Percentiles rank a stretch among this genome's conserved stretches.
phyloP scores from a whole-genome alignment of 805 yeast genomes.

The Saccharomycopsis microspora region DNA sequence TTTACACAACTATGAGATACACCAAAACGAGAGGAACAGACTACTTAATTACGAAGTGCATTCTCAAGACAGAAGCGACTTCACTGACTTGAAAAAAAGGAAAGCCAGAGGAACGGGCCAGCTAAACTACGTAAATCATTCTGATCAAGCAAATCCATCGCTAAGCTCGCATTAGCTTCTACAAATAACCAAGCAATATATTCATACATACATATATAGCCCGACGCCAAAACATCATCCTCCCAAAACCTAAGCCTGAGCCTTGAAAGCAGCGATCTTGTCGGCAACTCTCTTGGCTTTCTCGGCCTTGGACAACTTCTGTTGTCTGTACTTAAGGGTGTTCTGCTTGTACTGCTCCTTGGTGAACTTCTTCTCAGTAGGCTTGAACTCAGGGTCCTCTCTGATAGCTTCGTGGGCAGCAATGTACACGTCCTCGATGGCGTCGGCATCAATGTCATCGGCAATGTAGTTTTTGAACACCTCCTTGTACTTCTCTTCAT shows the following conservation, averaged over 20 bases:
- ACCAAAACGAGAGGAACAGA: no score
- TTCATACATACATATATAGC: no score
- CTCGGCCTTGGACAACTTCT: constrained; percentile 84
- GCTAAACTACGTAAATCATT: no score
- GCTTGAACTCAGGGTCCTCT: constrained; percentile 87
- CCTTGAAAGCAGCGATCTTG: constrained; percentile 87
- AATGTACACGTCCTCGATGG: constrained; percentile 87
- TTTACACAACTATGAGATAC: no score
- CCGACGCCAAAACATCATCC: no score
- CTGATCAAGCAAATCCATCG: no score
- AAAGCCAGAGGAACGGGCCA: no score
- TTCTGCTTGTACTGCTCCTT: constrained; percentile 97
- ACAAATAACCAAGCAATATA: no score
- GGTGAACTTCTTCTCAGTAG: constrained; percentile 86
- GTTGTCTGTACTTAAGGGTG: constrained; percentile 83
- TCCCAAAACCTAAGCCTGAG: constrained; percentile 14
- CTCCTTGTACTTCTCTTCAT: constrained; percentile 97
- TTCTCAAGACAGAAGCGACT: no score
- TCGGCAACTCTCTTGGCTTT: constrained; percentile 81
- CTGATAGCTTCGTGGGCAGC: constrained; percentile 94
- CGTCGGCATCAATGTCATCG: constrained; percentile 96
- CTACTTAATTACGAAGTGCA: no score
- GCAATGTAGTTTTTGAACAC: constrained; percentile 94
- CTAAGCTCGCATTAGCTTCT: no score
- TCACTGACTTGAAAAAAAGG: no score